Conservation (phyloP, 1,139 yeast species). For the Protomyces pachydermus region DNA sequence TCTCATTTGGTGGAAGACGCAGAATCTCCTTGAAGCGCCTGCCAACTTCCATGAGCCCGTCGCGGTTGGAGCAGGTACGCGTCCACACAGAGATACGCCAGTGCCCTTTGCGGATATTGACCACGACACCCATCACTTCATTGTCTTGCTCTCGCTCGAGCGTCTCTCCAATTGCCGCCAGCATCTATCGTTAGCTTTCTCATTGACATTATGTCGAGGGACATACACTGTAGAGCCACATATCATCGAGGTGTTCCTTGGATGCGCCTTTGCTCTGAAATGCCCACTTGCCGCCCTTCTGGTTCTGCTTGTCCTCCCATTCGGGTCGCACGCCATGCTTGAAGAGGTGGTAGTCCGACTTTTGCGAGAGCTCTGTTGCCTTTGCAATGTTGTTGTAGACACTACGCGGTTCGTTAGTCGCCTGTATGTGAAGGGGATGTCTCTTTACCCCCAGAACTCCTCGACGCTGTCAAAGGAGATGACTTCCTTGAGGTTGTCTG, state of each 20-base stretch:
- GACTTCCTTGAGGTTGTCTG: conserved; percentile 86
- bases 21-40: conserved; percentile 65
- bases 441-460: conserved; percentile 82
- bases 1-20: conserved; percentile 61
- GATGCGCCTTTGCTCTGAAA: conserved; percentile 66
- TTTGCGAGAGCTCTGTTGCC: conserved; percentile 83
- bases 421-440: neutral
- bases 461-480: conserved; percentile 89
- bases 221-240: conserved; percentile 57
- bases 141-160: conserved; percentile 53
- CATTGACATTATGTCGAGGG: conserved; percentile 40
- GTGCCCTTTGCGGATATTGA: conserved; percentile 77
- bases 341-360: conserved; percentile 93
- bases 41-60: conserved; percentile 56
- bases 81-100: conserved; percentile 93
- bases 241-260: conserved; percentile 66
- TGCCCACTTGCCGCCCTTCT: conserved; percentile 94
- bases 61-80: conserved; percentile 63
- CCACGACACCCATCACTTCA: conserved; percentile 92
- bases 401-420: neutral
- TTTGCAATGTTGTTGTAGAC: conserved; percentile 89
- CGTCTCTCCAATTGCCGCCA: conserved; percentile 93
- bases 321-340: conserved; percentile 94
- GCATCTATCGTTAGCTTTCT: conserved; percentile 47
- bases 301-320: conserved; percentile 91